Evolutionary conservation across 2,329 filamentous ascomycete genomes (phyloP), one percentile per base, ranked within the genome.

Genomic region (Trichoderma simmonsii): DNA sequence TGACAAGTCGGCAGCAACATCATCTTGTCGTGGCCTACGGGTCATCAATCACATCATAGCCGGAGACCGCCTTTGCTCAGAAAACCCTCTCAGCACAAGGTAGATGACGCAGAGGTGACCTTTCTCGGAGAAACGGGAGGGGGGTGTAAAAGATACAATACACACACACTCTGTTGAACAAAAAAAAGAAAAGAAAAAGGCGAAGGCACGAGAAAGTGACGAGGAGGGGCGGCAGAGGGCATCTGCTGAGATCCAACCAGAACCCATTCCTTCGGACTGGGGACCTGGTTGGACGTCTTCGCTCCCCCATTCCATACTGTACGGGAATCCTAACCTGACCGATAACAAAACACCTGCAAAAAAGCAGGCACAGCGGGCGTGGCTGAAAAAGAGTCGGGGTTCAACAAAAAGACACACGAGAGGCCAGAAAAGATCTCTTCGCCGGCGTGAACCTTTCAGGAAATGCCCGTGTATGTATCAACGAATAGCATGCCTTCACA

Each of bases 201-300:
- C 6, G 36, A 32, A 36, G 54, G 51, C 34, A 30, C 28, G 32
- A 28, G 36, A 30, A 18, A 54, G 48, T 43, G 54, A 43, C 15
- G 8, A 68, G 24, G 54, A 66, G 63, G 63, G 63, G 63, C 48
- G 48, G 63, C 48, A 66, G 32, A 65, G 43, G 43, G 14, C 63
- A 65, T 56, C 43, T 60, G 65, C 18, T 43, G 51, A 59, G 54
- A 59, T 59, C 32, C 65, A 57, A 59, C 34, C 64, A 67, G 26
- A 60, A 34, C 14, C 39, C 65, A 32, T 60, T 43, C 34, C 18
- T 36, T 60, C 65, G 34, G 24, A 34, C 24, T 48, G 56, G 26
- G 36, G 24, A 9, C n/a, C 32, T 34, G 30, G 63, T 18, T 36
- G 43, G 30, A 59, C 18, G 18, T 60, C 43, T 9, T 43, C 24